A percentile compares a stretch with the other conserved stretches of the same genome.
Conservation (phyloP, 1,284 basidiomycete species). For the Coniferiporia sulphurascens region DNA sequence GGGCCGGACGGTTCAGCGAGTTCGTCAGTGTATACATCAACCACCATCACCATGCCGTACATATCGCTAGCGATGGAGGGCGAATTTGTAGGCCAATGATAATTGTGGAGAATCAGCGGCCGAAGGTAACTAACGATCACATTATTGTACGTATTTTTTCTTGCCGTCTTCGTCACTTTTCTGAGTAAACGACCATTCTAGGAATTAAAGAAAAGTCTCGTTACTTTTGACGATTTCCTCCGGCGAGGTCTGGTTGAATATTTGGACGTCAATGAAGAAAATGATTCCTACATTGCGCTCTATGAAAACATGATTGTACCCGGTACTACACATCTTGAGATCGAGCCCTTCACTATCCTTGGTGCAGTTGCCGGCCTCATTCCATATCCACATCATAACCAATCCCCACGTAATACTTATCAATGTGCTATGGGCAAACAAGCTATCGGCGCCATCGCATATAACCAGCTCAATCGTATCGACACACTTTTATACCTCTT, state of each 20-base stretch:
- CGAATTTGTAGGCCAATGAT: constrained; percentile 98
- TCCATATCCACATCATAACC: constrained; percentile 99
- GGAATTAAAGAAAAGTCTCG: constrained; percentile 75
- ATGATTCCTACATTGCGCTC: constrained; percentile 94
- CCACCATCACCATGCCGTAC: constrained; percentile 90
- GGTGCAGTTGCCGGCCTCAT: constrained; percentile 98
- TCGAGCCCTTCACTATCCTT: constrained; percentile 97
- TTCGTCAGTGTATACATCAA: constrained; percentile 98
- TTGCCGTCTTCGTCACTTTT: background rate
- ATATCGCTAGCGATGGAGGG: constrained; percentile 97
- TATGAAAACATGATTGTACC: constrained; percentile 87
- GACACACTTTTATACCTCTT: constrained; percentile 98
- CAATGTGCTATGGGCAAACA: constrained; percentile 99
- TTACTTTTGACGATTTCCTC: constrained; percentile 94
- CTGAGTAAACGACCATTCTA: constrained; percentile 27
- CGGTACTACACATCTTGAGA: constrained; percentile 92
- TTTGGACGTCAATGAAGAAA: constrained; percentile 99
- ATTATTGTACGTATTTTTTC: constrained; percentile 53
- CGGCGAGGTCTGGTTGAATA: constrained; percentile 97
- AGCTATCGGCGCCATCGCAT: constrained; percentile 98
- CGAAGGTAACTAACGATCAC: constrained; percentile 80
- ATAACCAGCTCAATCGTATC: constrained; percentile 97
- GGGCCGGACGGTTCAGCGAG: constrained; percentile 90
- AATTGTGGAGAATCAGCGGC: constrained; percentile 84
- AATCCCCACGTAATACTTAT: constrained; percentile 98